Conservation (phyloP, 192 early-diverging fungal species). For the Martensiomyces pterosporus region DNA sequence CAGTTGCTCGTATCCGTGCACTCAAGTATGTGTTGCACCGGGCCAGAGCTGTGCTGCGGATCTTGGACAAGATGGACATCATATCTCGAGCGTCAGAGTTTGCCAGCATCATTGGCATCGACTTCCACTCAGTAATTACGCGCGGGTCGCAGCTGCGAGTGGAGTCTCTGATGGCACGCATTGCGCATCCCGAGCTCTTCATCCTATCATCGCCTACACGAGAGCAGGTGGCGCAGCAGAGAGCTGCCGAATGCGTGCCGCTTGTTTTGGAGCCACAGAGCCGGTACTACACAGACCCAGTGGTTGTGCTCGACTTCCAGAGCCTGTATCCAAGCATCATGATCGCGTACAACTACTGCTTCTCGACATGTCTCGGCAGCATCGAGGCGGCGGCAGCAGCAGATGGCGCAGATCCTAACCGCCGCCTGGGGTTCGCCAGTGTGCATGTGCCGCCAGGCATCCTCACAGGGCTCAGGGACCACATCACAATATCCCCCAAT, state of each 20-base stretch:
- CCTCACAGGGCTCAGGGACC: constrained; percentile 60
- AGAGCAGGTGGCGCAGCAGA: constrained; percentile 67
- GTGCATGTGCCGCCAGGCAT: constrained; percentile 60
- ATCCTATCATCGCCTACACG: constrained; percentile 71
- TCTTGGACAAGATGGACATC: constrained; percentile 69
- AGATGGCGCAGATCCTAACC: constrained; percentile 25
- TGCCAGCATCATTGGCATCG: constrained; percentile 87
- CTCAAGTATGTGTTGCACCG: constrained; percentile 67
- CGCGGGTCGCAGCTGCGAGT: constrained; percentile 93
- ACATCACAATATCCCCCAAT: constrained; percentile 77
- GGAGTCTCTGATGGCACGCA: constrained; percentile 69
- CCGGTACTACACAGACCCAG: constrained; percentile 76
- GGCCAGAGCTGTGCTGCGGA: constrained; percentile 58
- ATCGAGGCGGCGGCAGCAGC: constrained; percentile 6
- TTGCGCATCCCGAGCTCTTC: constrained; percentile 75
- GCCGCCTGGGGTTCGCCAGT: constrained; percentile 62
- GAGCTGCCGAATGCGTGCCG: constrained; percentile 82
- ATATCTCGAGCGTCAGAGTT: constrained; percentile 75
- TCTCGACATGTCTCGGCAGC: constrained; percentile 82
- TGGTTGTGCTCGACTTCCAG: constrained; percentile 91
- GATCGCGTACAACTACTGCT: constrained; percentile 97
- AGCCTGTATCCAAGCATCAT: constrained; percentile 92
- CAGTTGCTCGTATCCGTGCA: constrained; percentile 56
- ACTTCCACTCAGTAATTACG: constrained; percentile 79
- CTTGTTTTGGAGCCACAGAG: constrained; percentile 86